Percentiles rank a stretch among this genome's conserved stretches.
Conservation (phyloP, 1,139 yeast species). For the Scheffersomyces insectosa region DNA sequence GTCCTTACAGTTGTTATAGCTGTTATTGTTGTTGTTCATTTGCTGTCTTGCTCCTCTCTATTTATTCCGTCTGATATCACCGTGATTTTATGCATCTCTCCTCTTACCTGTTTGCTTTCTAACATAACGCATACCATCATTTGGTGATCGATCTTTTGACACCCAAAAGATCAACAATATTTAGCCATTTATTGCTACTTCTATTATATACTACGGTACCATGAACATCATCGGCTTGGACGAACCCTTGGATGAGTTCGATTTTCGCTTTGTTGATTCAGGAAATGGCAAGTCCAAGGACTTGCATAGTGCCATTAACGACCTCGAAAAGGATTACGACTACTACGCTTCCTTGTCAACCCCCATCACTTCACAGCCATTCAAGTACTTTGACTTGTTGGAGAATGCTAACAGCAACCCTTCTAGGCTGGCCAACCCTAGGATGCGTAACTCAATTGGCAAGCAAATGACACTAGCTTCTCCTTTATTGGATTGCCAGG, state of each 20-base stretch:
- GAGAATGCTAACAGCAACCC: conserved; percentile 4
- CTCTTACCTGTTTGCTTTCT: too few species aligned
- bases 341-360: not conserved
- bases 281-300: not conserved
- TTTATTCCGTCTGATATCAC: too few species aligned
- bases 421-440: conserved; percentile 2
- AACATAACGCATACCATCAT: too few species aligned
- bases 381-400: not conserved
- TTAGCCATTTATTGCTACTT: too few species aligned
- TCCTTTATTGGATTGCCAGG: conserved; percentile 17
- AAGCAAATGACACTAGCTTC: conserved; percentile 16
- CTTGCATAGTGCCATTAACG: too few species aligned
- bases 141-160: too few species aligned
- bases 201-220: not conserved
- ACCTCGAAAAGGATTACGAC: too few species aligned
- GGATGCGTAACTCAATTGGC: conserved; percentile 6
- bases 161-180: too few species aligned
- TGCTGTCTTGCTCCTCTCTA: too few species aligned
- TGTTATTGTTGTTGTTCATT: too few species aligned
- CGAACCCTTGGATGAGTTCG: conserved; percentile 24
- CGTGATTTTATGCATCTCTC: too few species aligned
- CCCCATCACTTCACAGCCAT: not conserved
- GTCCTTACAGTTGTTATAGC: too few species aligned
- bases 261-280: conserved; percentile 10
- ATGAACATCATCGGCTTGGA: conserved; percentile 11